Evolutionary conservation across 495 filamentous ascomycete species (phyloP).

Genomic region (Cenococcum geophilum): DNA sequence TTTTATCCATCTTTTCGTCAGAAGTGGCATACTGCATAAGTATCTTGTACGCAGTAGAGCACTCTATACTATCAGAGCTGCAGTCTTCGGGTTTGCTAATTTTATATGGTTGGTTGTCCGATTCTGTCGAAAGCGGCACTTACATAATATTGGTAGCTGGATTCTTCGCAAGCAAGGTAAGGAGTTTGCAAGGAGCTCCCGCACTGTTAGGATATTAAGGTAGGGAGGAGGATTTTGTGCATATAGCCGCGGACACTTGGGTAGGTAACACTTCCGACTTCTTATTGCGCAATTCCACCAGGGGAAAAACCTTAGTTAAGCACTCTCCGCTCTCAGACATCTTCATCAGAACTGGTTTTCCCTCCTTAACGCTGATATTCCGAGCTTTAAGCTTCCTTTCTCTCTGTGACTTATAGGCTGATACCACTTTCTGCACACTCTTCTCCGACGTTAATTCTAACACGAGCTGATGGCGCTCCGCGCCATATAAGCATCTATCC

Average conservation of each 20-base stretch:
- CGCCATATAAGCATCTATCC: constrained; percentile 3
- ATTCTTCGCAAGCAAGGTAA: constrained; percentile 16
- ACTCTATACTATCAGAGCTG: constrained; percentile 19
- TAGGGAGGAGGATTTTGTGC: neutral
- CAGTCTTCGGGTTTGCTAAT: constrained; percentile 1
- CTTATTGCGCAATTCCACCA: neutral
- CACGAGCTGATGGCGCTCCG: neutral
- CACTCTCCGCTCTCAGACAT: constrained; percentile 4
- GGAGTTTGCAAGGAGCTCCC: constrained; percentile 11
- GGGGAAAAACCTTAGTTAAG: constrained; percentile 1
- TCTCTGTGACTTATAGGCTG: constrained; percentile 3
- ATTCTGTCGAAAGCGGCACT: constrained; percentile 11
- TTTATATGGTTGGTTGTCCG: constrained; percentile 4
- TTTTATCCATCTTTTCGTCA: constrained; percentile 26
- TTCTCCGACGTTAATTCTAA: constrained; percentile 7
- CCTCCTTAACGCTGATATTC: constrained; percentile 9
- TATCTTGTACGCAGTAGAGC: constrained; percentile 26
- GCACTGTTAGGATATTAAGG: neutral
- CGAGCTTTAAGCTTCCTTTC: constrained; percentile 1
- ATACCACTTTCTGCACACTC: constrained; percentile 8
- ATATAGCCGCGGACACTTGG: neutral
- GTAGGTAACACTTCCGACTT: neutral
- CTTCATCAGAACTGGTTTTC: neutral
- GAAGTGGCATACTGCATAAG: constrained; percentile 30
- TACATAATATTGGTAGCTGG: constrained; percentile 14